Evolutionary conservation across 202 grass and related monocot species (phyloP), one percentile per base, ranked within the genome.

Genomic region (Brachypodium distachyon): DNA sequence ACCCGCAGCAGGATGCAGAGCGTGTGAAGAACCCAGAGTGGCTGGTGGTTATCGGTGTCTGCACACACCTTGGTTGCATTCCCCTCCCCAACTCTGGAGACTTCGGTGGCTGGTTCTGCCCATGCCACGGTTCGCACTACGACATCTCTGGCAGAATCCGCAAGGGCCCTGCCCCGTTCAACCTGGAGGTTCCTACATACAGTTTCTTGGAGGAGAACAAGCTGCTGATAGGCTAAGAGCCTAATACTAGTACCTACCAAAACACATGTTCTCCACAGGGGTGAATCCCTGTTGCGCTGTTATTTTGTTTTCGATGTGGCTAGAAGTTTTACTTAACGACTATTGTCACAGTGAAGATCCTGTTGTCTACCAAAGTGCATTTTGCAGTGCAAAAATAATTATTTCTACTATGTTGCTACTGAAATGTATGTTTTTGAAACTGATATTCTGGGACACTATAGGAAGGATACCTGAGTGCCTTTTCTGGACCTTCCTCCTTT

Each of bases 51-150:
- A 84, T 96, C 4, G 92, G 92, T 0, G 92, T 96, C 41, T 96
- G 92, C 68, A 96, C 92, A 50, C 92, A 96, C 53, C 89, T 96
- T 16, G 92, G 92, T 26, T 96, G 92, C 84, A 96, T 96, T 47
- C 93, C 93, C 3, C 87, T 96, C 5, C 93, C 93, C 42, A 92
- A 96, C 6, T 87, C 93, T 18, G 93, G 93, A 63, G 93, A 96
- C 66, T 96, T 87, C 0, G 93, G 93, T 2, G 93, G 93, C 12
- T 96, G 93, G 93, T 96, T 96, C 84, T 96, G 93, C 67, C 93
- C 93, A 6, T 96, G 93, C 89, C 93, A 96, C 1, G 93, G 93
- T 13, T 96, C 93, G 13, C 93, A 96, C 78, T 96, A 96, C 4
- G 93, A 96, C 60, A 90, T 92, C 47, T 96, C 92, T 0, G 89